Evolutionary conservation across 176 grass and related monocot species (phyloP), one percentile per base, ranked within the genome.

Genomic region (Bolboschoenus planiculmis): DNA sequence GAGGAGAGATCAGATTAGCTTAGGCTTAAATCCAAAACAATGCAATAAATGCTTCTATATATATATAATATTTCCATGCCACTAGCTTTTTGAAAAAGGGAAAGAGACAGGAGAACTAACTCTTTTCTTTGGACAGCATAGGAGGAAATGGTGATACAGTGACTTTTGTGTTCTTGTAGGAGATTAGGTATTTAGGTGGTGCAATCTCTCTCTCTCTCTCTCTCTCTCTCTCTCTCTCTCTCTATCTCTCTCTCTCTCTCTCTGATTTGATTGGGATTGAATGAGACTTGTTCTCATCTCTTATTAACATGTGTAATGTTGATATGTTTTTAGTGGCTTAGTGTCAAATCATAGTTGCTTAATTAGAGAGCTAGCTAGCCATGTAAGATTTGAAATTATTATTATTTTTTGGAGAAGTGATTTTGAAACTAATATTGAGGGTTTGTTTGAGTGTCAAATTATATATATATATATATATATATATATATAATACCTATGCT

Each of bases 91-190:
- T 37, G 16, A 21, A 80, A 56, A 56, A 80, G 30, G 7, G 48
- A 80, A 26, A n/a, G n/a, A 56, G 77, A 80, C 30, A 58, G 77
- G 51, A 58, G 51, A 80, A 59, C 77, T 80, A 80, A 59, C 64
- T 40, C 34, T 40, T 58, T 1, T 59, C 1, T 56, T 80, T 40
- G 7, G 50, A 79, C 29, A 35, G 33, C 50, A 20, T 8, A 58
- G 30, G 10, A 29, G 39, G 27, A 42, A 67, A 68, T 39, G 5
- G 64, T n/a, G 21, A 16, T 4, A 40, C 16, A 68, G 7, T 7
- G 2, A 68, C 2, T 21, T 9, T 40, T 37, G 4, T 56, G 77
- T 57, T 43, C 30, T 80, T 80, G 51, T 80, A 35, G 24, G 30
- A 31, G 51, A 57, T 59, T 79, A 48, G 14, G n/a, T n/a, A n/a